Percentiles rank a stretch among this genome's conserved stretches.
phyloP scores from a whole-genome alignment of 2,329 filamentous ascomycete genomes.

The Hypoxylon sp. region DNA sequence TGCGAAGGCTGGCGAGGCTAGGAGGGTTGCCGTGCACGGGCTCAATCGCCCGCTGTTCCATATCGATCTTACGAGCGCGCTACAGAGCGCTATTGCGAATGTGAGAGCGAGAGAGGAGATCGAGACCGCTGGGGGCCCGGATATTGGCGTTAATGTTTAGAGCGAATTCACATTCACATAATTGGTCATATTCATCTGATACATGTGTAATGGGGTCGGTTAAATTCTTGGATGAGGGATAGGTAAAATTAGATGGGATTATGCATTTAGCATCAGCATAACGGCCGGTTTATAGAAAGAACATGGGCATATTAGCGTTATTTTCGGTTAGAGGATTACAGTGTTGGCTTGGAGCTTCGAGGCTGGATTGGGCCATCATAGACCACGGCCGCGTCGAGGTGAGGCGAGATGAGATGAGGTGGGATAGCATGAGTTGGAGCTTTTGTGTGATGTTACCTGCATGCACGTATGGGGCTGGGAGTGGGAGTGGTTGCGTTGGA shows the following conservation, averaged over 20 bases:
- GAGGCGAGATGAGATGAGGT: background rate
- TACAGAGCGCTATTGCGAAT: slow-evolving; percentile 89
- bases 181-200: background rate
- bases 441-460: slow-evolving; percentile 20
- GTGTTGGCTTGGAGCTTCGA: slow-evolving; percentile 3
- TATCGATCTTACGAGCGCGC: slow-evolving; percentile 87
- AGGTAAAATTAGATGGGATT: slow-evolving; percentile 20
- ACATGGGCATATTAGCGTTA: background rate
- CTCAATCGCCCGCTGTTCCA: slow-evolving; percentile 94
- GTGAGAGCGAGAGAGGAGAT: slow-evolving; percentile 69
- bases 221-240: background rate
- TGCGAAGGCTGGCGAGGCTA: slow-evolving; percentile 63
- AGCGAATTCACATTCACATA: background rate
- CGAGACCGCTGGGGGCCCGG: slow-evolving; percentile 49
- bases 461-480: slow-evolving; percentile 3
- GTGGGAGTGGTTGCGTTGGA: slow-evolving; percentile 19
- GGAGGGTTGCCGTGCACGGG: slow-evolving; percentile 81
- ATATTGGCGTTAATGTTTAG: slow-evolving; percentile 43
- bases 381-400: background rate
- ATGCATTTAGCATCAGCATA: slow-evolving; percentile 4
- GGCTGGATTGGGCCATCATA: background rate
- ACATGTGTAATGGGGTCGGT: slow-evolving; percentile 9
- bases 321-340: background rate
- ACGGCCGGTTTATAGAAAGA: slow-evolving; percentile 9
- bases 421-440: slow-evolving; percentile 7